Conservation (phyloP, 225 moss, liverwort and hornwort genomes). For the Neckera pumila region DNA sequence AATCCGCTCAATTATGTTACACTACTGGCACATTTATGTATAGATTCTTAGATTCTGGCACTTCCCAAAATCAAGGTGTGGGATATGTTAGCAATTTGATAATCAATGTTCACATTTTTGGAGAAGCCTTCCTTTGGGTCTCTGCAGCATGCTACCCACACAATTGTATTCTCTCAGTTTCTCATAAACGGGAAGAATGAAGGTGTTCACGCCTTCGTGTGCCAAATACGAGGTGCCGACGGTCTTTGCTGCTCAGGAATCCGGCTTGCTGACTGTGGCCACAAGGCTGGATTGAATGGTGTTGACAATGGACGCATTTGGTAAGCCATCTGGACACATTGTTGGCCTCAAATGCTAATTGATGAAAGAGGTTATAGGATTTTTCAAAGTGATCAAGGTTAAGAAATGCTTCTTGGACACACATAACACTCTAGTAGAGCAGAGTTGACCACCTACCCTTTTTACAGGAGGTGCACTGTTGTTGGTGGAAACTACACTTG, state of each 20-base stretch:
- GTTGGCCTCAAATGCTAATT: neutral
- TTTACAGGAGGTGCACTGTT: neutral
- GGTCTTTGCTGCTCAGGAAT: conserved; percentile 56
- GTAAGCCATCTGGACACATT: neutral
- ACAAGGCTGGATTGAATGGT: conserved; percentile 82
- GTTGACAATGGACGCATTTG: conserved; percentile 96
- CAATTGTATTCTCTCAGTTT: conserved; percentile 81
- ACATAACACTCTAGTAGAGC: neutral
- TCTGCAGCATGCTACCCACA: conserved; percentile 75
- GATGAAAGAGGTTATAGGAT: neutral
- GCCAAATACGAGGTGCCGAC: conserved; percentile 47
- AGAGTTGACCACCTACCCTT: neutral
- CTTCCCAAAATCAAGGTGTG: neutral
- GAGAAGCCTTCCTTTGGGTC: neutral
- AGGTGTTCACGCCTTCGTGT: conserved; percentile 90
- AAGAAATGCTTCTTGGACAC: neutral
- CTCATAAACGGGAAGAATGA: conserved; percentile 62
- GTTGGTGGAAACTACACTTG: neutral
- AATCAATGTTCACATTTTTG: neutral
- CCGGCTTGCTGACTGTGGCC: conserved; percentile 78
- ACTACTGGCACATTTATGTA: neutral
- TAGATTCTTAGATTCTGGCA: neutral
- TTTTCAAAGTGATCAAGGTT: neutral
- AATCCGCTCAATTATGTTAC: neutral
- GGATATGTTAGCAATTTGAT: neutral